A percentile compares a stretch with the other conserved stretches of the same genome.
Evolutionary conservation across 805 yeast genomes (phyloP).

Genomic region (Cyberlindnera xylosilytica): DNA sequence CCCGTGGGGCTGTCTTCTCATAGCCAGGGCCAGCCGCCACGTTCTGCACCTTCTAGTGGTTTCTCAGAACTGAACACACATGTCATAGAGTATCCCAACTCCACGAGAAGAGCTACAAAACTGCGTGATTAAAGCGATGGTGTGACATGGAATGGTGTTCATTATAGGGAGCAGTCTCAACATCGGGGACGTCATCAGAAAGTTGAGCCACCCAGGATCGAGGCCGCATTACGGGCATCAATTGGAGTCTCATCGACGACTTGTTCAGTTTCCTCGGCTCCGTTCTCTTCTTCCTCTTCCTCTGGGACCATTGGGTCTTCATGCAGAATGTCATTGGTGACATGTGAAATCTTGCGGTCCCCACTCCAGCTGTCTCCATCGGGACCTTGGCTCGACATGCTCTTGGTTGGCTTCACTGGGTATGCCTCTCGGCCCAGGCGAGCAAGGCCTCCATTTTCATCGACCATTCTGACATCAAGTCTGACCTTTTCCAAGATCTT

Average conservation of each 20-base stretch:
- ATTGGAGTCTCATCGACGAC: slow-evolving; percentile 39
- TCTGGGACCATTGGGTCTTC: slow-evolving; percentile 12
- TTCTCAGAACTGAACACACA: no score
- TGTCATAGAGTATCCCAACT: no score
- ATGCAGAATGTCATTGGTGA: slow-evolving; percentile 21
- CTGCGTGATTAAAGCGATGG: no score
- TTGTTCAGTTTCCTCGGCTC: slow-evolving; percentile 20
- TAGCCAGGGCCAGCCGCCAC: no score
- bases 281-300: slow-evolving; percentile 6
- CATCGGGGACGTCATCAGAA: slow-evolving; percentile 35
- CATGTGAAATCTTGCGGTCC: slow-evolving; percentile 39
- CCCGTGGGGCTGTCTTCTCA: no score
- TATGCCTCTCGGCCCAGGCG: slow-evolving; percentile 74
- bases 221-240: slow-evolving; percentile 84
- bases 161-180: no score
- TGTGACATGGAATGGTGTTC: no score
- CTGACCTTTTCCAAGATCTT: slow-evolving; percentile 69
- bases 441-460: slow-evolving; percentile 75
- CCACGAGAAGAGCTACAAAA: no score
- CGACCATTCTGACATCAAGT: slow-evolving; percentile 69
- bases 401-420: slow-evolving; percentile 29
- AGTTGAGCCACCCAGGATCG: slow-evolving; percentile 71
- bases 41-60: no score
- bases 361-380: slow-evolving; percentile 62
- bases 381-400: slow-evolving; percentile 40